Evolutionary conservation across 768 basidiomycete genomes (phyloP), one percentile per base, ranked within the genome.

Genomic region (Cyclocybe cylindracea): DNA sequence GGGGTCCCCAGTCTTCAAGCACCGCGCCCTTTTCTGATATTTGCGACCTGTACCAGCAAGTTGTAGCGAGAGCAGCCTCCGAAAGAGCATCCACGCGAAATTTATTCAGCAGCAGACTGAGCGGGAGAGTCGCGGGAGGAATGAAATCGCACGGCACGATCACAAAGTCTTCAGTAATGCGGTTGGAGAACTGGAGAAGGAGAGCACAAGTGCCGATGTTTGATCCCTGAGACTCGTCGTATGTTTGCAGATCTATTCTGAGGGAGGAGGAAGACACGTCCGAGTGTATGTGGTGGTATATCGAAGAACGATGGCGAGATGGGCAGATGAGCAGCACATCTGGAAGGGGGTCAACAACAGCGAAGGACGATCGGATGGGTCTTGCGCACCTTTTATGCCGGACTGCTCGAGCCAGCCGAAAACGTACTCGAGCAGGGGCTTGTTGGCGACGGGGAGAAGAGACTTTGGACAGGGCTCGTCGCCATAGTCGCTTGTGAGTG

Each of bases 111-210:
- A 97, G 70, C 0, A 70, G 71, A 31, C 78, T 78, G 6, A 98
- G 78, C 5, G 86, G 75, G n/a, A 97, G 76, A 0, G 81, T 71
- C 0, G 85, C 73, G 0, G 94, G 87, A 7, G 94, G 86, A 16
- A 94, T 78, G 44, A 97, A 91, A 67, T 98, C 95, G 63, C 94
- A 97, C 6, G 95, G 89, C 2, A 98, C 79, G 18, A 98, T 69
- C 37, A 97, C 81, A 67, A 97, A 95, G 67, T 97, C 95, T 53
- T 84, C 84, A 55, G 80, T 77, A 55, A 95, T 94, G 43, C 85
- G 84, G 43, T 65, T 72, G 8, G 89, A 78, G 67, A 94, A 91
- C 63, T 92, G 83, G 46, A 84, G 80, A 52, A 96, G 78, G 19
- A 95, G 76, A 16, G 82, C 76, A 55, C 87, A 89, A 2, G 90